These are phyloP conservation scores for Leccinum barrowsii DNA, from an alignment of 768 basidiomycete species.

Conservation along the genomic window DNA sequence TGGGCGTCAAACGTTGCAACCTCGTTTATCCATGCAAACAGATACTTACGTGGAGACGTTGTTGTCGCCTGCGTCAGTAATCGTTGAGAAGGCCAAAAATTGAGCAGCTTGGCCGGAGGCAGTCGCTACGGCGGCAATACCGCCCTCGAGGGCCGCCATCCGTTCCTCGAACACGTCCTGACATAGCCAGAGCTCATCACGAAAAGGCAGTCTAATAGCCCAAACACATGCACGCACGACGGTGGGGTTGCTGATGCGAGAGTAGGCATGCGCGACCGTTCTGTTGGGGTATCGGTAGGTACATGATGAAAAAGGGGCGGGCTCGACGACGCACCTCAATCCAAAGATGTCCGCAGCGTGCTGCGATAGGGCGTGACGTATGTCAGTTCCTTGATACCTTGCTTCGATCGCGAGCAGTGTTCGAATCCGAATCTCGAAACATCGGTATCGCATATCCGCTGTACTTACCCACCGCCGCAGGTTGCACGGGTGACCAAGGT, in stretches of 20 bases:
- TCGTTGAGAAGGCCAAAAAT: conserved; percentile 61
- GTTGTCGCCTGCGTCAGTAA: conserved; percentile 69
- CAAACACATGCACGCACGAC: conserved; percentile 5
- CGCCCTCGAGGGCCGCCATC: conserved; percentile 78
- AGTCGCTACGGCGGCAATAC: conserved; percentile 69
- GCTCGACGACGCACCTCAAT: no score
- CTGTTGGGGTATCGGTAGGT: no score
- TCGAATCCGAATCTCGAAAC: no score
- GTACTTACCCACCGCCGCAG: no score
- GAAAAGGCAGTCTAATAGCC: neutral
- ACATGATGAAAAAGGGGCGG: no score
- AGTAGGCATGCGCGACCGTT: conserved; percentile 3
- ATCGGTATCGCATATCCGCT: no score
- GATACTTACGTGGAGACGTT: conserved; percentile 63
- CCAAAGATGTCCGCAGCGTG: no score
- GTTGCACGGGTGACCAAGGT: no score
- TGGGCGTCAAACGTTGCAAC: neutral
- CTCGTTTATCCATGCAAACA: conserved; percentile 34
- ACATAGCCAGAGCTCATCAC: neutral
- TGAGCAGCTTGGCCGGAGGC: conserved; percentile 77
- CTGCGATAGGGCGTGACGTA: no score
- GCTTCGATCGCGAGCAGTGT: no score
- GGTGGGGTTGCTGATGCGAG: conserved; percentile 21
- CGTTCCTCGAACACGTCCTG: conserved; percentile 79
- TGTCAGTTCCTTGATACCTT: no score